These are phyloP conservation scores for Corniculantispora saksenae DNA, from an alignment of 2,329 filamentous ascomycete genomes.

Conservation along the genomic window DNA sequence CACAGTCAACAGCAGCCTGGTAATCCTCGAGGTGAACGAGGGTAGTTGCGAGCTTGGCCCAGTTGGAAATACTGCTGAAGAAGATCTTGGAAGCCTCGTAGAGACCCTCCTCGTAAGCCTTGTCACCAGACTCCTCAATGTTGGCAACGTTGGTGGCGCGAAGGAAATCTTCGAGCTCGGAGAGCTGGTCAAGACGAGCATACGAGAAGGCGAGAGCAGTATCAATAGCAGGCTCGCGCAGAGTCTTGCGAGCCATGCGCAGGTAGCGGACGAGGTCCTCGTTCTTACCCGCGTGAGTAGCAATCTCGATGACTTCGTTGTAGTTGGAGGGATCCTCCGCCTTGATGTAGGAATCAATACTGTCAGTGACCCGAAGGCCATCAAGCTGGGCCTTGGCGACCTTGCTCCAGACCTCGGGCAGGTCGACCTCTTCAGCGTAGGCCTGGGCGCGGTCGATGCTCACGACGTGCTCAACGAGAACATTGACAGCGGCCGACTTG, in stretches of 20 bases:
- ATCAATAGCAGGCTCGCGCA: constrained; percentile 90
- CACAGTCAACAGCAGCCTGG: constrained; percentile 95
- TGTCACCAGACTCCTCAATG: constrained; percentile 95
- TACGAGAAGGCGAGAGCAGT: constrained; percentile 92
- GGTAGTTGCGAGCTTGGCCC: constrained; percentile 97
- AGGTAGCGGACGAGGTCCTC: constrained; percentile 96
- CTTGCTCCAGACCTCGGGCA: constrained; percentile 96
- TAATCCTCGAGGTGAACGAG: constrained; percentile 97
- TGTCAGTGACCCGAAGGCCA: constrained; percentile 86
- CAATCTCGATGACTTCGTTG: constrained; percentile 92
- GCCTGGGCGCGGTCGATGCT: constrained; percentile 97
- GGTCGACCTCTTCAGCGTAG: constrained; percentile 91
- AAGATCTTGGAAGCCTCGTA: constrained; percentile 99
- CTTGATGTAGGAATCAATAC: constrained; percentile 96
- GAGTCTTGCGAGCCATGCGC: constrained; percentile 94
- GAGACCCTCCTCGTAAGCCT: constrained; percentile 91
- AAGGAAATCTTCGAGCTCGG: constrained; percentile 95
- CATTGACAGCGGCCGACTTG: constrained; percentile 81
- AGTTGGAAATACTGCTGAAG: constrained; percentile 97
- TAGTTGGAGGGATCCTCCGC: constrained; percentile 92
- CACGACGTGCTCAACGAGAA: constrained; percentile 93
- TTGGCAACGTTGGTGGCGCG: constrained; percentile 92
- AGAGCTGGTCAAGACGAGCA: constrained; percentile 85
- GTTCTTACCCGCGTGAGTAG: constrained; percentile 93
- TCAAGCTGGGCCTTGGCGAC: constrained; percentile 98